Evolutionary conservation across 345 rosid species (phyloP), one percentile per base, ranked within the genome.

Genomic region (Balakata baccata): DNA sequence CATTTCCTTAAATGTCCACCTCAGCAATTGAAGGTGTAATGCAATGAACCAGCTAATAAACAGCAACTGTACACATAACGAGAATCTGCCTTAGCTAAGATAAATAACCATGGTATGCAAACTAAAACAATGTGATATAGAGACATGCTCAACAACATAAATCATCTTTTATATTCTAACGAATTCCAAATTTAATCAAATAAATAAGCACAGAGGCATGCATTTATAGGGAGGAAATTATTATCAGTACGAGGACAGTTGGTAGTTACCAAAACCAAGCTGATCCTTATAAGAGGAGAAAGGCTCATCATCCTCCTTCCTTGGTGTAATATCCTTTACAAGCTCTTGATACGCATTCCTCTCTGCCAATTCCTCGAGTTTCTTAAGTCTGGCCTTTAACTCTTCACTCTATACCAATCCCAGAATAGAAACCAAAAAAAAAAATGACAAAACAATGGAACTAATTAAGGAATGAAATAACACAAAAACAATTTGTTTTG

Each of bases 241-340:
- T 16, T 29, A 29, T 29, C 34, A 29, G 34, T 29, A 29, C 34
- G 34, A 29, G 34, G 34, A 29, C 34, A 29, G 34, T 29, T 29
- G 34, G 34, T 37, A 49, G 67, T 74, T 77, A 94, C 98, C 98
- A 69, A 94, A 94, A 62, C 98, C 98, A 66, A 94, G 88, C 79
- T 94, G 98, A 81, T 94, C 98, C 81, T 94, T 94, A 81, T 94
- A 94, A 64, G 97, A 87, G 6, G 98, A 94, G 86, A 94, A 92
- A 66, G 98, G 98, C 81, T 94, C 97, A 68, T 73, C 60, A 0
- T 78, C 70, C 43, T 85, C 85, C 65, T 75, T 86, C 80, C 41
- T 82, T 3, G 92, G 97, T 20, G 88, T 81, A n/a, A 94, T 89
- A 80, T 92, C 98, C 81, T 86, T 94, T 54, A 94, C 95, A 66